phyloP scores from a whole-genome alignment of 2,329 filamentous ascomycete species.

The Colletotrichum chlorophyti region DNA sequence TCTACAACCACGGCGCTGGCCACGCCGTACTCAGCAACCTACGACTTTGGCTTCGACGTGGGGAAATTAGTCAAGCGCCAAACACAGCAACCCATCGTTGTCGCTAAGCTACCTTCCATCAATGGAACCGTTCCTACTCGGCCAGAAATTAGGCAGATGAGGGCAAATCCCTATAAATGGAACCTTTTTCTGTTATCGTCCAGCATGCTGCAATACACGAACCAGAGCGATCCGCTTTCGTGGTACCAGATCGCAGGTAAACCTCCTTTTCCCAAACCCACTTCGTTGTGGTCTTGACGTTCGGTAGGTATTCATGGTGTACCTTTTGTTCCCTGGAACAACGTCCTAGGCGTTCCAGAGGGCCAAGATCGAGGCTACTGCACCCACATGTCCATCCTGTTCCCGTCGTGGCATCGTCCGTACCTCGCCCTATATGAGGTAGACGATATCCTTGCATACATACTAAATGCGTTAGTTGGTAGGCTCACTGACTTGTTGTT shows the following conservation, averaged over 20 bases:
- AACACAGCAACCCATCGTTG: slow-evolving; percentile 45
- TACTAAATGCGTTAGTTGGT: too few relatives aligned
- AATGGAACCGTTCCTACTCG: slow-evolving; percentile 55
- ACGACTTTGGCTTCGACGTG: slow-evolving; percentile 59
- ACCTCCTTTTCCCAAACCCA: slow-evolving; percentile 32
- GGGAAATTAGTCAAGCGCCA: slow-evolving; percentile 48
- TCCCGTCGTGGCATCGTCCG: slow-evolving; percentile 84
- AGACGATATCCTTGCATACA: slow-evolving; percentile 10
- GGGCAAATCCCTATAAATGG: slow-evolving; percentile 70
- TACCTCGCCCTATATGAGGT: slow-evolving; percentile 72
- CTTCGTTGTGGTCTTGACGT: slow-evolving; percentile 13
- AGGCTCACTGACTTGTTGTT: background rate
- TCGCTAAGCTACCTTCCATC: slow-evolving; percentile 48
- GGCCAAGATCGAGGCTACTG: slow-evolving; percentile 74
- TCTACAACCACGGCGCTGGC: background rate
- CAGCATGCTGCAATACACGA: slow-evolving; percentile 72
- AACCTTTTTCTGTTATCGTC: slow-evolving; percentile 80
- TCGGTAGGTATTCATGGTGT: slow-evolving; percentile 78
- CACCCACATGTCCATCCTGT: slow-evolving; percentile 76
- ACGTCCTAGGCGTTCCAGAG: slow-evolving; percentile 55
- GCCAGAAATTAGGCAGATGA: slow-evolving; percentile 72
- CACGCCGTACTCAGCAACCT: slow-evolving; percentile 34
- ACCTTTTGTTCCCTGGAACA: slow-evolving; percentile 65
- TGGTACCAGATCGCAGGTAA: slow-evolving; percentile 81
- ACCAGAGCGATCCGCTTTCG: slow-evolving; percentile 69